These are phyloP conservation scores for Dothideomycetes sp. DNA, from an alignment of 2,329 filamentous ascomycete genomes.

Conservation along the genomic window DNA sequence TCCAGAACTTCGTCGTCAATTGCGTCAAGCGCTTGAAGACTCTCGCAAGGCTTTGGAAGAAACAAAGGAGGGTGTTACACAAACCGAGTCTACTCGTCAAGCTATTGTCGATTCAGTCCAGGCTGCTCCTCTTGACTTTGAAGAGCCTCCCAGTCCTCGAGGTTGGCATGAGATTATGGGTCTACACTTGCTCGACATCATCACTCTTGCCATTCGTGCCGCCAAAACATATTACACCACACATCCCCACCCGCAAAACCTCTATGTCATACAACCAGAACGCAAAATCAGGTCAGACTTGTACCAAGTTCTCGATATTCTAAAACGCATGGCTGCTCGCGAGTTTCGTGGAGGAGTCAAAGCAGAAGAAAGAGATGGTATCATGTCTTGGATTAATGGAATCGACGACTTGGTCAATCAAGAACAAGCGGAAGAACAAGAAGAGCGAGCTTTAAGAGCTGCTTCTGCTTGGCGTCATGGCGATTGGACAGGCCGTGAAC, in stretches of 20 bases:
- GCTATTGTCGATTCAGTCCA: constrained; percentile 7
- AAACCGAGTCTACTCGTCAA: constrained; percentile 6
- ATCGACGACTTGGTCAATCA: constrained; percentile 67
- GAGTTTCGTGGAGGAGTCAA: constrained; percentile 78
- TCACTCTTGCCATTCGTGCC: constrained; percentile 89
- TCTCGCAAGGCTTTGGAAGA: constrained; percentile 60
- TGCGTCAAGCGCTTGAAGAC: constrained; percentile 59
- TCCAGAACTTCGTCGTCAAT: constrained; percentile 61
- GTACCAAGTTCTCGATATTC: constrained; percentile 74
- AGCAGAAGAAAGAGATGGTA: constrained; percentile 64
- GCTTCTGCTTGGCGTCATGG: constrained; percentile 69
- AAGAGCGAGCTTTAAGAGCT: constrained; percentile 35
- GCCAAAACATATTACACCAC: constrained; percentile 95
- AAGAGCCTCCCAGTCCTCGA: constrained; percentile 32
- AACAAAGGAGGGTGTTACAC: not conserved
- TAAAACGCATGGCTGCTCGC: constrained; percentile 83
- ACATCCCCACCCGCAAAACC: constrained; percentile 74
- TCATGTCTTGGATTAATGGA: constrained; percentile 69
- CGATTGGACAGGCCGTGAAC: constrained; percentile 63
- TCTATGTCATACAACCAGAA: constrained; percentile 82
- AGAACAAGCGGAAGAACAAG: constrained; percentile 70
- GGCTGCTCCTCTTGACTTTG: constrained; percentile 33
- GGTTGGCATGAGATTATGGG: constrained; percentile 84
- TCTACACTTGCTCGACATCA: constrained; percentile 82
- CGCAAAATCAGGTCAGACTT: constrained; percentile 76